Percentiles rank a stretch among this genome's conserved stretches.
These are phyloP conservation scores for Emericellopsis cladophorae DNA, from an alignment of 2,329 filamentous ascomycete genomes.

Conservation along the genomic window DNA sequence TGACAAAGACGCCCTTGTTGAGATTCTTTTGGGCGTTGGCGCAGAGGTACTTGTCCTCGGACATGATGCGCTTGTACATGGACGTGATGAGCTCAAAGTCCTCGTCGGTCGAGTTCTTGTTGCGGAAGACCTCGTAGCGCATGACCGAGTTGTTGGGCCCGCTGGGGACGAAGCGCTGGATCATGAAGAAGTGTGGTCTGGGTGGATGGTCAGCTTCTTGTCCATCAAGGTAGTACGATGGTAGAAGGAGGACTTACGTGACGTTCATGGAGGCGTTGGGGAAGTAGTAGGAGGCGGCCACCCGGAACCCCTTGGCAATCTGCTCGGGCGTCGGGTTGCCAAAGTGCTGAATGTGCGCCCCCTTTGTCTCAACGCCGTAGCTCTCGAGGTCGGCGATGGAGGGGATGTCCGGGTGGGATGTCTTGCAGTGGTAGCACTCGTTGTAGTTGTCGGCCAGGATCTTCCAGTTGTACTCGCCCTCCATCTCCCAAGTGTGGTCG, in stretches of 20 bases:
- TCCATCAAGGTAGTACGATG: background rate
- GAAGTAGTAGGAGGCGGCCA: constrained; percentile 34
- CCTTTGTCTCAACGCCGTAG: constrained; percentile 37
- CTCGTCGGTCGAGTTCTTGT: constrained; percentile 45
- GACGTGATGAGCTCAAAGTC: constrained; percentile 43
- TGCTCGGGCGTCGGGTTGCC: constrained; percentile 33
- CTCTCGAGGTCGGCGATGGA: constrained; percentile 42
- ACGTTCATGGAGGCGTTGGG: constrained; percentile 37
- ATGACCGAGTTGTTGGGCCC: constrained; percentile 37
- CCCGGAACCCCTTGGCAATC: constrained; percentile 28
- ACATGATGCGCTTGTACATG: constrained; percentile 52
- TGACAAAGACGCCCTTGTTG: constrained; percentile 47
- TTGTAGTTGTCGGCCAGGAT: constrained; percentile 52
- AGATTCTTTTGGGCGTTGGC: constrained; percentile 46
- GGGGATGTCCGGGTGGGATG: constrained; percentile 44
- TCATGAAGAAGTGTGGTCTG: constrained; percentile 50
- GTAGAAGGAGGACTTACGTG: constrained; percentile 22
- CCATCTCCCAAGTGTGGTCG: constrained; percentile 44
- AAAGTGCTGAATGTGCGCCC: constrained; percentile 36
- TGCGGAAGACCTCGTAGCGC: constrained; percentile 50
- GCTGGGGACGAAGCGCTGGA: constrained; percentile 47
- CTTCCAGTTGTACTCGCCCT: constrained; percentile 48
- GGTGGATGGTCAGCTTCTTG: background rate
- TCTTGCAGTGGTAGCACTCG: constrained; percentile 52
- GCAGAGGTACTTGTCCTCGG: constrained; percentile 52